Base-by-base conservation (phyloP, 2,329 filamentous ascomycete genomes). In the Claviceps sorghi region DNA sequence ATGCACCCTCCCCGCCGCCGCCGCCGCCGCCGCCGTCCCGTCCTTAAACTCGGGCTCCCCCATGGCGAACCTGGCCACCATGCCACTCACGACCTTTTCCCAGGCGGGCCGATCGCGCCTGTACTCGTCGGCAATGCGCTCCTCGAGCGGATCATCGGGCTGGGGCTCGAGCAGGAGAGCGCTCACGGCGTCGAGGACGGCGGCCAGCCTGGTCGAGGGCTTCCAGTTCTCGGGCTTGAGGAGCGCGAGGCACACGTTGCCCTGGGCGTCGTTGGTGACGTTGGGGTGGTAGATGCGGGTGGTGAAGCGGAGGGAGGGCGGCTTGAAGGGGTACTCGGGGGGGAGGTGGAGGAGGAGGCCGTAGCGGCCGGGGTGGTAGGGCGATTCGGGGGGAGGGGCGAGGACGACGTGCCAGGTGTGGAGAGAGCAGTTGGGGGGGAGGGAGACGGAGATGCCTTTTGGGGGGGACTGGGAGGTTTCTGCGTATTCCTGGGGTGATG, bases 221-320 rank as follows among this genome's bases (percentile, higher is more conserved):
- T 95, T 96, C 90, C 90, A 96, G 69, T 88, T 83, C 62, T 95
- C 88, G 32, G 84, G 68, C 65, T 90, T 88, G 60, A 96, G 80
- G 68, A 90, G 79, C 55, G 80, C 82, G 45, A 96, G 76, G 70
- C 90, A 96, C 80, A 96, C 87, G 69, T 78, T 84, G 56, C 90
- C 90, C 59, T 82, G 79, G 64, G 79, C 78, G 68, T 95, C 89
- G 76, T 95, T 93, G 64, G 84, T 88, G 54, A 96, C 80, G 71
- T 96, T 96, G 45, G 90, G 89, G 72, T 96, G 90, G 78, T 95
- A 96, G 74, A 95, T 86, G 70, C 90, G 91, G 50, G 89, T 95
- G 58, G 75, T 72, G 77, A 95, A 95, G 64, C 77, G 81, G 60
- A 95, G 76, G 55, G 77, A 73, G 17, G 89, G 89, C 22, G 88